phyloP scores from a whole-genome alignment of 75 land plant species.

The Pseudotsuga menziesii region DNA sequence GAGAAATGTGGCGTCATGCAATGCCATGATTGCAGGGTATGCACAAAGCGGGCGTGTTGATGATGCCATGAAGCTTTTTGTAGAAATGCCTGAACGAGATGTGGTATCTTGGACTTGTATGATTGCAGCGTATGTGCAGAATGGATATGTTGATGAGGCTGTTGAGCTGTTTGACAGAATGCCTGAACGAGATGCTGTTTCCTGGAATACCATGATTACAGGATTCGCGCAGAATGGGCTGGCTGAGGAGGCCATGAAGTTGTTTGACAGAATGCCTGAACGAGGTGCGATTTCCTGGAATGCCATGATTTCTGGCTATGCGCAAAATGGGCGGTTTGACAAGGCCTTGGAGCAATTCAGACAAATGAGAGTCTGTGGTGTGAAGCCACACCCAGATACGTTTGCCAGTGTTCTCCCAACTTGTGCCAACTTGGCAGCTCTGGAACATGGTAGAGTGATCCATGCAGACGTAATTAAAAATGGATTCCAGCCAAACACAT shows the following conservation, averaged over 20 bases:
- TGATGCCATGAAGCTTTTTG: background rate
- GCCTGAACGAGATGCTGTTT: conserved; percentile 1
- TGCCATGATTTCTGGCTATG: no score
- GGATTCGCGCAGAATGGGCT: conserved; percentile 3
- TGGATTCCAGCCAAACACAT: conserved; percentile 25
- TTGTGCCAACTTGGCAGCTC: conserved; percentile 22
- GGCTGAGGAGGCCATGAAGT: background rate
- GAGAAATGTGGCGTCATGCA: background rate
- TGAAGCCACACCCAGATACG: conserved; percentile 38
- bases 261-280: conserved; percentile 1
- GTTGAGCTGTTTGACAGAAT: conserved; percentile 2
- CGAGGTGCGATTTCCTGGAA: no score
- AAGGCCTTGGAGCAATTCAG: conserved; percentile 41
- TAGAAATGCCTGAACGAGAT: background rate
- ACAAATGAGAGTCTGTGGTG: conserved; percentile 25
- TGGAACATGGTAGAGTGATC: conserved; percentile 36
- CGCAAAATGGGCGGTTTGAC: conserved; percentile 14
- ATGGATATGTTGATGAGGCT: conserved; percentile 8
- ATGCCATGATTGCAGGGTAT: background rate
- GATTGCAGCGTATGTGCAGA: conserved; percentile 15
- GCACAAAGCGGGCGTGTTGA: background rate
- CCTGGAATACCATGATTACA: conserved; percentile 10
- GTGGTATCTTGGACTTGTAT: background rate
- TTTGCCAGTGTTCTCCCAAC: conserved; percentile 41
- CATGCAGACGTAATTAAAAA: conserved; percentile 23